Evolutionary conservation across 257 asterid species (phyloP).

Genomic region (Oldenlandia corymbosa): DNA sequence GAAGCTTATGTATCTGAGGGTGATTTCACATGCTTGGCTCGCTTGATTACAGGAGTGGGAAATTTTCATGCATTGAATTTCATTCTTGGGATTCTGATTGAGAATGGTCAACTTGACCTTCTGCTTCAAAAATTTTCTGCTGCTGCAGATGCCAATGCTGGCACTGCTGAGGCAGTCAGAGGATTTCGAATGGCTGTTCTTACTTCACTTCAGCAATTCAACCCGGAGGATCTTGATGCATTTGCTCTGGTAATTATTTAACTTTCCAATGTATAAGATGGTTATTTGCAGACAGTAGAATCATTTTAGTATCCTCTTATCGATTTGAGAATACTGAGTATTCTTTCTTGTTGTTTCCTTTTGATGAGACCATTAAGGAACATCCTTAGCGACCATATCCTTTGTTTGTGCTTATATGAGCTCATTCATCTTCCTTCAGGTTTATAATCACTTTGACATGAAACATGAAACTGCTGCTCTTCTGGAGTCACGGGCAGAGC

Average conservation of each 20-base stretch:
- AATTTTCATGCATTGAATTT: constrained; percentile 88
- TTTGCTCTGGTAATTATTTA: constrained; percentile 60
- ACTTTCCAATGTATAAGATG: background rate
- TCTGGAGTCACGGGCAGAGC: constrained; percentile 71
- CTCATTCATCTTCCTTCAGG: constrained; percentile 39
- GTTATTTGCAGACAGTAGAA: background rate
- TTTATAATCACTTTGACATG: constrained; percentile 93
- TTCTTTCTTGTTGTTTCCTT: background rate
- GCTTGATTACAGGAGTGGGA: constrained; percentile 96
- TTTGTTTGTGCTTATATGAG: constrained; percentile 9
- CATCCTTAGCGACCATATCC: background rate
- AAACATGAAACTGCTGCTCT: constrained; percentile 88
- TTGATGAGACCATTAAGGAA: background rate
- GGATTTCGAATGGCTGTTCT: constrained; percentile 98
- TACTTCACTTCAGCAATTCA: constrained; percentile 85
- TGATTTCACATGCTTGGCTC: constrained; percentile 95
- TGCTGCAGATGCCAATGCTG: constrained; percentile 72
- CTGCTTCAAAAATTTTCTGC: constrained; percentile 92
- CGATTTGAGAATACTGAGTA: background rate
- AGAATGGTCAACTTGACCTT: constrained; percentile 90
- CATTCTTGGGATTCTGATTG: constrained; percentile 90
- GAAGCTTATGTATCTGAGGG: constrained; percentile 95
- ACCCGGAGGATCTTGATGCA: constrained; percentile 83
- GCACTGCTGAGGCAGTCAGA: constrained; percentile 81
- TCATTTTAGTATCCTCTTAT: too few species aligned